phyloP scores from a whole-genome alignment of 768 basidiomycete species.

The Lepiota brunneoincarnata region DNA sequence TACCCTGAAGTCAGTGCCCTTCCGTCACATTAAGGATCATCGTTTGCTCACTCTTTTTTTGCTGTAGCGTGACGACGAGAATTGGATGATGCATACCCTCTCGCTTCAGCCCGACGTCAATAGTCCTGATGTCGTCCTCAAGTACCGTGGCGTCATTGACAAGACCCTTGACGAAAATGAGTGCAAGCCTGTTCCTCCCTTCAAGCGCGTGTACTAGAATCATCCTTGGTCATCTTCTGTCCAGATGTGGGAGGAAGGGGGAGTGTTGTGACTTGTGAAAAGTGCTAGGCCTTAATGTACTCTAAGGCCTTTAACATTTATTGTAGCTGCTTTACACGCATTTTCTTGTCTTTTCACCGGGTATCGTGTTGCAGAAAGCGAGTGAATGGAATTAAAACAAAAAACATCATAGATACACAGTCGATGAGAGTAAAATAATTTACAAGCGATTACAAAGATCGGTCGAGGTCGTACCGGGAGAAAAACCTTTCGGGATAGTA shows the following conservation, averaged over 20 bases:
- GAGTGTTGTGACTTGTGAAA: neutral
- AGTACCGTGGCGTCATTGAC: slow-evolving; percentile 84
- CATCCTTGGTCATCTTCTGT: neutral
- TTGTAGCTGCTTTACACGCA: neutral
- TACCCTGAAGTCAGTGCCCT: slow-evolving; percentile 73
- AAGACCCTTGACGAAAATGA: slow-evolving; percentile 92
- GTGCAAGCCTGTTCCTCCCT: slow-evolving; percentile 96
- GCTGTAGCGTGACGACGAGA: slow-evolving; percentile 78
- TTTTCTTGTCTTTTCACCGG: neutral
- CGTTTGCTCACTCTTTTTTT: neutral
- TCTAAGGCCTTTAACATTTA: neutral
- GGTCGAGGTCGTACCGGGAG: slow-evolving; percentile 47
- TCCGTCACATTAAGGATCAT: neutral
- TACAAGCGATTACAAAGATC: slow-evolving; percentile 26
- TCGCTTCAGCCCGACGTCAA: slow-evolving; percentile 83
- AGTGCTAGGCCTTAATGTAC: neutral
- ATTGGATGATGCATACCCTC: slow-evolving; percentile 95
- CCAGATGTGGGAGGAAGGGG: neutral
- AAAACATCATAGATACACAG: slow-evolving; percentile 13
- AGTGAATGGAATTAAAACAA: slow-evolving; percentile 14
- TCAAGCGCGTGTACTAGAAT: slow-evolving; percentile 89
- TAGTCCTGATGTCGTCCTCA: slow-evolving; percentile 82
- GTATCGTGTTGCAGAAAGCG: neutral
- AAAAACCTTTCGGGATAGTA: slow-evolving; percentile 74
- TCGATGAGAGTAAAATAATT: too few species aligned